Conservation (phyloP, 1,139 yeast genomes). For the Neolecta irregularis region DNA sequence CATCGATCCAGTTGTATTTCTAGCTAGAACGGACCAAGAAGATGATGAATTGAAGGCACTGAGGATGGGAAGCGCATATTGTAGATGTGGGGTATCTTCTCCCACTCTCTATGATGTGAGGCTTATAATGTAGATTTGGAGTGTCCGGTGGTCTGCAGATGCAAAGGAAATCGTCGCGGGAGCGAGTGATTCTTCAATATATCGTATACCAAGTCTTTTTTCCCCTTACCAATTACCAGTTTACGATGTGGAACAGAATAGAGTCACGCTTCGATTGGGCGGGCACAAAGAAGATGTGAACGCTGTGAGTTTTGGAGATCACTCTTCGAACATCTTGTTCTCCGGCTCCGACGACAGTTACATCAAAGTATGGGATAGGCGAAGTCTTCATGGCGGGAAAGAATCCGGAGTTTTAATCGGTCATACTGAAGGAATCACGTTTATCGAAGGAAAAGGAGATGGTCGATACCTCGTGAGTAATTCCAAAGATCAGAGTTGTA, state of each 20-base stretch:
- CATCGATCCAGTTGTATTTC: constrained; percentile 17
- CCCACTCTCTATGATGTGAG: constrained; percentile 4
- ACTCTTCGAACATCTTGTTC: constrained; percentile 52
- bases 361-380: constrained; percentile 70
- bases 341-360: constrained; percentile 76
- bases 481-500: constrained; percentile 23
- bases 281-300: constrained; percentile 48
- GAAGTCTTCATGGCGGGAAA: constrained; percentile 32
- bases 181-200: constrained; percentile 16
- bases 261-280: constrained; percentile 39
- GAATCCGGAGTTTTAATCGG: constrained; percentile 51
- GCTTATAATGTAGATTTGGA: constrained; percentile 16
- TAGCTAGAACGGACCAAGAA: constrained; percentile 15
- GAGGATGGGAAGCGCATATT: constrained; percentile 7
- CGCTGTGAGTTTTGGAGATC: constrained; percentile 66
- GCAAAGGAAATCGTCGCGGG: constrained; percentile 19
- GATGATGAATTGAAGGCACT: constrained; percentile 13
- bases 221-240: constrained; percentile 6
- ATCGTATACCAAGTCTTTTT: constrained; percentile 2
- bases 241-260: constrained; percentile 15
- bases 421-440: constrained; percentile 43
- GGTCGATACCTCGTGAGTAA: constrained; percentile 22
- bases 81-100: too few relatives aligned
- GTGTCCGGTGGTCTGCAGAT: constrained; percentile 18
- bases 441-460: constrained; percentile 20